Base-by-base conservation (phyloP, 2,329 filamentous ascomycete species). In the Sporothrix mexicana region DNA sequence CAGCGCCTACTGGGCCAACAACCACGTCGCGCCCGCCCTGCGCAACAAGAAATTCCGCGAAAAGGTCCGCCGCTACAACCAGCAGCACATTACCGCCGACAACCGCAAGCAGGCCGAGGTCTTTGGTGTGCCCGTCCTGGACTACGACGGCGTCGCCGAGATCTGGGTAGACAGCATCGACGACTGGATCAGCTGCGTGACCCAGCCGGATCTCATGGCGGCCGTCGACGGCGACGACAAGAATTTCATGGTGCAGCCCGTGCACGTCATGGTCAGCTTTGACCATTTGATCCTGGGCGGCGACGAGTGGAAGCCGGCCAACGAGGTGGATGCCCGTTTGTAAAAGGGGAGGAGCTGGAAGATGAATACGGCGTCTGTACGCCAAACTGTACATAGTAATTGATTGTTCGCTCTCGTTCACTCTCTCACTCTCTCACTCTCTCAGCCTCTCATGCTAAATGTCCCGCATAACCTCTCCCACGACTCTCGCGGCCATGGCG, bases 391-490 rank as follows among this genome's bases (percentile, higher is more conserved):
- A 47, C 51, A 69, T 57, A 17, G 30, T 69, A 57, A 45, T 55
- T 23, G 2, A 7, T 36, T 12, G 10, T 25, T 20, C 15, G 67
- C 30, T 13, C 25, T 53, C 53, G 25, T n/a, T 9, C 25, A n/a
- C 55, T 12, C 17, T 13, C 2, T 13, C 12, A 20, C 1, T 5
- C 25, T n/a, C n/a, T 20, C 15, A 61, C 30, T 13, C 25, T 53
- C 53, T 9, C 25, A n/a, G 45, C 7, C 17, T 13, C 2, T 13
- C 12, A 20, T 0, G 3, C 25, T 57, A 88, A 43, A 90, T 74
- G 66, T 89, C 86, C 77, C 85, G 87, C 89, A 92, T 91, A 45
- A 91, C 87, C 77, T 92, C 89, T 13, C 83, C 84, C 2, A 92
- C 88, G 0, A 89, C 89, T 76, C 86, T 86, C 25, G 87, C 87